Percentiles rank a stretch among this genome's conserved stretches.
Conservation (phyloP, 2,329 filamentous ascomycete species). For the Coleophoma eucalyptorum region DNA sequence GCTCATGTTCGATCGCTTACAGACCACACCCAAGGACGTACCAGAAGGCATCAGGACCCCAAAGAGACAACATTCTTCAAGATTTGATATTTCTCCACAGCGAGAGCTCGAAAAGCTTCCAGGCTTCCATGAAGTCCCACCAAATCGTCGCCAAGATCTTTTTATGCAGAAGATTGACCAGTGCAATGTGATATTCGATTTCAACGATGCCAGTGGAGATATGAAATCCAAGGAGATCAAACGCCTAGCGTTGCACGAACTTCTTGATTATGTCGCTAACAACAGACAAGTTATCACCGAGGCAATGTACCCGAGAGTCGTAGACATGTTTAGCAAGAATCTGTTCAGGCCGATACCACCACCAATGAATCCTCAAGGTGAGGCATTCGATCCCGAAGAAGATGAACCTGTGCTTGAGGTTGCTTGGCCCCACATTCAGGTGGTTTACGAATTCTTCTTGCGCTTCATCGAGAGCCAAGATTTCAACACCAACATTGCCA, state of each 20-base stretch:
- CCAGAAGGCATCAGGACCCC: slow-evolving; percentile 93
- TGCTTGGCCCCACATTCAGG: slow-evolving; percentile 98
- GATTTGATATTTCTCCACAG: slow-evolving; percentile 96
- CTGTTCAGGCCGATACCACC: slow-evolving; percentile 95
- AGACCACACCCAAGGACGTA: slow-evolving; percentile 93
- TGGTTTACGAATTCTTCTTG: slow-evolving; percentile 99
- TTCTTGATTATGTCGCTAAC: slow-evolving; percentile 97
- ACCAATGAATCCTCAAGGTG: slow-evolving; percentile 94
- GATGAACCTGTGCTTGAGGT: slow-evolving; percentile 97
- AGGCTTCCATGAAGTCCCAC: slow-evolving; percentile 95
- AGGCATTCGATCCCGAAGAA: slow-evolving; percentile 97
- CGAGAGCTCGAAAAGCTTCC: slow-evolving; percentile 95
- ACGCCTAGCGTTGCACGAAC: slow-evolving; percentile 87
- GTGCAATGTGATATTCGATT: slow-evolving; percentile 99
- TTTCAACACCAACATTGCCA: slow-evolving; percentile 99
- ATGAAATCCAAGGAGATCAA: slow-evolving; percentile 99
- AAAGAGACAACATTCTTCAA: slow-evolving; percentile 93
- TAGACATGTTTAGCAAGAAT: slow-evolving; percentile 99
- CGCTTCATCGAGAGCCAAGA: slow-evolving; percentile 99
- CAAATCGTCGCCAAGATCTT: slow-evolving; percentile 88
- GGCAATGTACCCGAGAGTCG: slow-evolving; percentile 96
- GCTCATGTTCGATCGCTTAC: slow-evolving; percentile 80
- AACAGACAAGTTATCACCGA: slow-evolving; percentile 98
- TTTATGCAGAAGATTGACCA: slow-evolving; percentile 99
- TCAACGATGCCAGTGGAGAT: slow-evolving; percentile 95